Conservation (phyloP, 2,329 filamentous ascomycete species). For the Paracamarosporium sp. region DNA sequence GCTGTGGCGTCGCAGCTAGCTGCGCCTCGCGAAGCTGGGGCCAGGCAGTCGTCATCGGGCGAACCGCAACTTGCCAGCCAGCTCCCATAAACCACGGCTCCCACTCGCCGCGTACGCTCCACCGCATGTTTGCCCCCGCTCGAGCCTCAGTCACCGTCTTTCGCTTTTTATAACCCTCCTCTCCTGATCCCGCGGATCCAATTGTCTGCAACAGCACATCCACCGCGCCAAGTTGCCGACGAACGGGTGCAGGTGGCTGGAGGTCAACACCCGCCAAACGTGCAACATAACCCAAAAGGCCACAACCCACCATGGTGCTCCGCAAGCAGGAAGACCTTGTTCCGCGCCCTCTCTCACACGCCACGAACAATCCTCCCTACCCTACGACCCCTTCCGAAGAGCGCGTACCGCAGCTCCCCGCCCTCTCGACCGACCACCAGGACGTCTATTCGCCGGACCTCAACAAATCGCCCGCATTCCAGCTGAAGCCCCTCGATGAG, state of each 20-base stretch:
- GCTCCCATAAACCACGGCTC: neutral
- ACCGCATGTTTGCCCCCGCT: neutral
- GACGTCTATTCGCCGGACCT: slow-evolving; percentile 44
- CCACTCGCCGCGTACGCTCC: slow-evolving; percentile 4
- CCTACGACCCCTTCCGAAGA: slow-evolving; percentile 50
- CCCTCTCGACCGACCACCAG: slow-evolving; percentile 19
- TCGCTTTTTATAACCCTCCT: slow-evolving; percentile 3
- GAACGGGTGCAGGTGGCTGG: slow-evolving; percentile 7
- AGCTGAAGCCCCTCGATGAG: slow-evolving; percentile 42
- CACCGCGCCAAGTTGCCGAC: neutral
- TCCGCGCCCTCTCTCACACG: slow-evolving; percentile 48
- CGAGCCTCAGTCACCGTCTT: neutral
- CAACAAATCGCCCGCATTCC: slow-evolving; percentile 48
- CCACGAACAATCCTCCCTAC: slow-evolving; percentile 52
- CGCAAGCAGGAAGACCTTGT: slow-evolving; percentile 51
- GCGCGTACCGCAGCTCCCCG: slow-evolving; percentile 31
- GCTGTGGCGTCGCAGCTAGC: neutral
- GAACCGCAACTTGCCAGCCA: neutral
- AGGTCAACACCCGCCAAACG: slow-evolving; percentile 10
- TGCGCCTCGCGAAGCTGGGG: slow-evolving; percentile 3
- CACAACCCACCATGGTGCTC: slow-evolving; percentile 50
- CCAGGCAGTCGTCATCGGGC: slow-evolving; percentile 15
- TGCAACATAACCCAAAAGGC: neutral
- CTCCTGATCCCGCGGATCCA: neutral
- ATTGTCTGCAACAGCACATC: neutral